Conservation (phyloP, 2,329 filamentous ascomycete genomes). For the Xylariaceae sp. region DNA sequence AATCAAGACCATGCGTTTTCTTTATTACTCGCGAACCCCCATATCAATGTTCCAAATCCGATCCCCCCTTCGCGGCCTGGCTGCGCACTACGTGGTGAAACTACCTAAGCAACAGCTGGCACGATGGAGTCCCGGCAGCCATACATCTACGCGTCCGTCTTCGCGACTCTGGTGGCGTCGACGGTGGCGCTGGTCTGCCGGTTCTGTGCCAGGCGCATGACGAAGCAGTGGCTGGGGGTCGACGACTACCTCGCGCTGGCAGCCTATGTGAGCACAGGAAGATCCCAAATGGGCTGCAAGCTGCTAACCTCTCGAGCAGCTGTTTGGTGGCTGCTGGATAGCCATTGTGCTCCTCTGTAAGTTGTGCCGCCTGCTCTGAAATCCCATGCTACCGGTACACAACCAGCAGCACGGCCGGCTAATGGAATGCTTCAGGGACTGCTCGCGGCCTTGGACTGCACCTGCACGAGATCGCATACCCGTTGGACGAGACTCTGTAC, state of each 20-base stretch:
- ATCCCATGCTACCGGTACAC: neutral
- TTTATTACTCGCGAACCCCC: too few relatives aligned
- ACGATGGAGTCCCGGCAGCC: constrained; percentile 1
- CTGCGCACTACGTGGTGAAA: too few relatives aligned
- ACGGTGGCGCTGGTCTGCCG: neutral
- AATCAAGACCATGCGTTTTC: too few relatives aligned
- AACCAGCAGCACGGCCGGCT: too few relatives aligned
- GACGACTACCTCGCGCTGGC: constrained; percentile 2
- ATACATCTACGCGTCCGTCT: neutral
- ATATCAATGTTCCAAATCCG: too few relatives aligned
- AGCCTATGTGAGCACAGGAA: constrained; percentile 3
- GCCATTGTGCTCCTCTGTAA: constrained; percentile 1
- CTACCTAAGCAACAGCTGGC: too few relatives aligned
- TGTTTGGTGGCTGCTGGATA: neutral
- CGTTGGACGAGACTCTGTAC: constrained; percentile 2
- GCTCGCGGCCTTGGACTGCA: constrained; percentile 2
- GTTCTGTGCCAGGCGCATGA: neutral
- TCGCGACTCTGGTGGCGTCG: neutral
- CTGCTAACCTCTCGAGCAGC: neutral
- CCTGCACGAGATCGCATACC: constrained; percentile 6
- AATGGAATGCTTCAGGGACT: too few relatives aligned
- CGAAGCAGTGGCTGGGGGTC: neutral
- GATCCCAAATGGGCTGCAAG: too few relatives aligned
- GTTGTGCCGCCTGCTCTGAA: neutral
- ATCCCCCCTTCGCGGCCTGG: too few relatives aligned